A percentile compares a stretch with the other conserved stretches of the same genome.
phyloP scores from a whole-genome alignment of 2,329 filamentous ascomycete genomes.

The Aspergillus sp. region DNA sequence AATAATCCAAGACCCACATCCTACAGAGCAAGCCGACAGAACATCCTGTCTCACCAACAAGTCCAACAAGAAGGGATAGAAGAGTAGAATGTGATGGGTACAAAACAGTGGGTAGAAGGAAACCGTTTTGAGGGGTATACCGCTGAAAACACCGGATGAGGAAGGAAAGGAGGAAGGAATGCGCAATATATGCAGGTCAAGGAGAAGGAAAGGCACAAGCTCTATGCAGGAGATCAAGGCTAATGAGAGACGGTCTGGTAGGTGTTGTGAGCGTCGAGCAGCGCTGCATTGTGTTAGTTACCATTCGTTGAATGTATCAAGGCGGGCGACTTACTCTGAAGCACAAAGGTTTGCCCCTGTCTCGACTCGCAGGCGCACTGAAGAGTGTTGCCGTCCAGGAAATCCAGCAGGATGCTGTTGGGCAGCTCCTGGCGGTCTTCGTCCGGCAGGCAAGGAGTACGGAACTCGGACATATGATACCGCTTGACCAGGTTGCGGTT shows the following conservation, averaged over 20 bases:
- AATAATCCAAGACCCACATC: background rate
- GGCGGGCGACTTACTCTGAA: conserved; percentile 49
- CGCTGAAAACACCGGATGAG: conserved; percentile 29
- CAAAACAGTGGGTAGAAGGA: conserved; percentile 22
- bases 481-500: conserved; percentile 68
- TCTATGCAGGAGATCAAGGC: background rate
- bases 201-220: conserved; percentile 3
- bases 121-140: conserved; percentile 34
- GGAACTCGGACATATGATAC: conserved; percentile 85
- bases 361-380: conserved; percentile 64
- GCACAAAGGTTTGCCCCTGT: conserved; percentile 53
- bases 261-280: conserved; percentile 44
- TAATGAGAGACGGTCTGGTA: conserved; percentile 27
- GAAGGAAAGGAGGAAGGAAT: conserved; percentile 14
- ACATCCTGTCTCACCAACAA: conserved; percentile 22
- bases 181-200: conserved; percentile 7
- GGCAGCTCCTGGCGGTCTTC: conserved; percentile 90
- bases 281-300: conserved; percentile 31
- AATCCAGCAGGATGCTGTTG: conserved; percentile 72
- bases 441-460: conserved; percentile 76
- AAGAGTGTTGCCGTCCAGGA: conserved; percentile 61
- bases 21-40: background rate
- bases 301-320: background rate
- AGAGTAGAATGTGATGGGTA: conserved; percentile 14
- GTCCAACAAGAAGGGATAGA: conserved; percentile 12